Conservation (phyloP, 1,284 basidiomycete genomes). For the Filobasidium uniguttulatum region DNA sequence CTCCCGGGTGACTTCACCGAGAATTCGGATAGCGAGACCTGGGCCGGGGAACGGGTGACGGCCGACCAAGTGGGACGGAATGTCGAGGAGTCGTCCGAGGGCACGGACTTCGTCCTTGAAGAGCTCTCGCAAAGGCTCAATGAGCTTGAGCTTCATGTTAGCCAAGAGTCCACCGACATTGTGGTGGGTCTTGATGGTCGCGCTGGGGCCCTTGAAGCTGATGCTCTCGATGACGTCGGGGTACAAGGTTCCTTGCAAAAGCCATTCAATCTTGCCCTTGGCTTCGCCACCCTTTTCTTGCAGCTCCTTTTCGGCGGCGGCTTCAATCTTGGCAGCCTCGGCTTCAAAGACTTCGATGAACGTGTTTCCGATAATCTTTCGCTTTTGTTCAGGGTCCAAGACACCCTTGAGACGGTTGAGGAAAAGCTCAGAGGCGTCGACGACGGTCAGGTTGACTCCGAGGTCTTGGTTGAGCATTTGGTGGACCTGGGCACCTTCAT, state of each 20-base stretch:
- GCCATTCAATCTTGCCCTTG: conserved; percentile 89
- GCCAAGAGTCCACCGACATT: conserved; percentile 94
- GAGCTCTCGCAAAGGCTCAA: conserved; percentile 91
- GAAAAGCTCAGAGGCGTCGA: conserved; percentile 91
- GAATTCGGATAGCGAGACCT: conserved; percentile 95
- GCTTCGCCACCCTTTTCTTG: conserved; percentile 53
- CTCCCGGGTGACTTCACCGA: conserved; percentile 82
- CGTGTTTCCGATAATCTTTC: conserved; percentile 98
- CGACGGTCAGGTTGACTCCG: conserved; percentile 89
- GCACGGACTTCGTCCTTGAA: conserved; percentile 99
- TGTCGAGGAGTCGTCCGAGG: conserved; percentile 76
- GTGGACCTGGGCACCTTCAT: conserved; percentile 88
- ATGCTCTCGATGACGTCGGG: conserved; percentile 99
- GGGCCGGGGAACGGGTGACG: conserved; percentile 99
- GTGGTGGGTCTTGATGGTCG: conserved; percentile 99
- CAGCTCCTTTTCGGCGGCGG: conserved; percentile 53
- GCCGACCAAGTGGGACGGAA: conserved; percentile 84
- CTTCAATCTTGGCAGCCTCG: conserved; percentile 82
- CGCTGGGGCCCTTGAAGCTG: conserved; percentile 97
- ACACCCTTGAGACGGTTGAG: conserved; percentile 75
- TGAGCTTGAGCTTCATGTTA: conserved; percentile 98
- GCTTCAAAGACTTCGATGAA: conserved; percentile 97
- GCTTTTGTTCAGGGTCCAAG: conserved; percentile 92
- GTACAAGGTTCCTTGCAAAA: conserved; percentile 96
- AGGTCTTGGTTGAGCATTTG: conserved; percentile 87